Evolutionary conservation across 768 basidiomycete species (phyloP).

Genomic region (Ephemerocybe angulata): DNA sequence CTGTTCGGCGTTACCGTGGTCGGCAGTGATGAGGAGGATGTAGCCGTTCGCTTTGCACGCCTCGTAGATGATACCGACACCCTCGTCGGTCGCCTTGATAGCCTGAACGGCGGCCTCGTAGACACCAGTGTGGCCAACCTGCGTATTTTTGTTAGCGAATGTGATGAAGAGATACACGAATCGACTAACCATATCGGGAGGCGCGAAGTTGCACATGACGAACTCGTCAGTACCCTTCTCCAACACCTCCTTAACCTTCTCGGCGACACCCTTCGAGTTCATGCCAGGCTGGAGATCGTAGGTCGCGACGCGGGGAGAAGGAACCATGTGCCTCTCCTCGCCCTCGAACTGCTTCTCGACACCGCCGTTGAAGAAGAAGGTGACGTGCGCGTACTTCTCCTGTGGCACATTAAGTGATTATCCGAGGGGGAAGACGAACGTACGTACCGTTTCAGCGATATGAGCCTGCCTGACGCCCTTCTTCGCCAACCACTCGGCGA

Average conservation of each 20-base stretch:
- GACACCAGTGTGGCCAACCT: slow-evolving; percentile 90
- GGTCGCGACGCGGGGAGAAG: slow-evolving; percentile 90
- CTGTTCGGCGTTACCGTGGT: slow-evolving; percentile 95
- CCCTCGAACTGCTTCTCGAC: slow-evolving; percentile 85
- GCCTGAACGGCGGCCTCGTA: slow-evolving; percentile 91
- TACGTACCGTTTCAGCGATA: slow-evolving; percentile 58
- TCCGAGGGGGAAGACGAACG: neutral
- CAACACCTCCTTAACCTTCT: slow-evolving; percentile 88
- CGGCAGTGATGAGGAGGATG: slow-evolving; percentile 83
- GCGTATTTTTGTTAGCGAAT: neutral
- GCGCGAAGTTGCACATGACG: slow-evolving; percentile 97
- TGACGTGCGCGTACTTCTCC: slow-evolving; percentile 98
- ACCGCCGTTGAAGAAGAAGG: slow-evolving; percentile 98
- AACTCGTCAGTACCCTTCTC: slow-evolving; percentile 71
- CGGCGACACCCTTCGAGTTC: slow-evolving; percentile 84
- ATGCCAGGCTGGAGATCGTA: slow-evolving; percentile 91
- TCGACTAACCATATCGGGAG: slow-evolving; percentile 81
- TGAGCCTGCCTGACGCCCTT: slow-evolving; percentile 83
- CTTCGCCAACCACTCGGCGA: slow-evolving; percentile 86
- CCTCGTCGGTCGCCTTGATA: slow-evolving; percentile 82
- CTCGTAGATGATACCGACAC: slow-evolving; percentile 82
- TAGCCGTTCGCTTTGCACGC: slow-evolving; percentile 86
- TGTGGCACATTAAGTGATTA: slow-evolving; percentile 53
- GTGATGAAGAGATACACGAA: neutral
- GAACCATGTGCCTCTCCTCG: slow-evolving; percentile 85